phyloP scores from a whole-genome alignment of 129 eudicot genomes.

The Flaveria bidentis region DNA sequence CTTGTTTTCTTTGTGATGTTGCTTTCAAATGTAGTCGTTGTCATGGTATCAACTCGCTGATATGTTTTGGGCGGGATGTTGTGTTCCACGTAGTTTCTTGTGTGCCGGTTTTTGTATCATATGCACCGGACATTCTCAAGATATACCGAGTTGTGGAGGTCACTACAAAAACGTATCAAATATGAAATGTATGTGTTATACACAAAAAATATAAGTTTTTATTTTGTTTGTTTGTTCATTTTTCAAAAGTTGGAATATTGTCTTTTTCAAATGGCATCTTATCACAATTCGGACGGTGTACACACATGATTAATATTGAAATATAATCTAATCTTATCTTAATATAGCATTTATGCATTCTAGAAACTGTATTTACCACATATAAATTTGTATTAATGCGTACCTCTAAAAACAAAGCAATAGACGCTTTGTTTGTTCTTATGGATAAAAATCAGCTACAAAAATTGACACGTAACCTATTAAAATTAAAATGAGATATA shows the following conservation, averaged over 20 bases:
- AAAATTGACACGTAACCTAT: neutral
- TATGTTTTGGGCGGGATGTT: constrained; percentile 13
- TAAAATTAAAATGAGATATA: neutral
- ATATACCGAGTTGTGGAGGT: constrained; percentile 37
- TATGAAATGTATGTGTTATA: constrained; percentile 7
- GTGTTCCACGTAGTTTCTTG: constrained; percentile 24
- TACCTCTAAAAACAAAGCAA: neutral
- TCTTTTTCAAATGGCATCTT: constrained; percentile 41
- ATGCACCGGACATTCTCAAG: constrained; percentile 26
- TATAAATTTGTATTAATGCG: neutral
- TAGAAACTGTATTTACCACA: neutral
- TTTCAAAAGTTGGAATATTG: constrained; percentile 28
- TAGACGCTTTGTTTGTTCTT: neutral
- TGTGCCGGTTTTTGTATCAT: constrained; percentile 33
- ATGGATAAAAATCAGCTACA: too few relatives aligned
- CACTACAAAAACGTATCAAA: constrained; percentile 12
- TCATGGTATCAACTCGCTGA: neutral
- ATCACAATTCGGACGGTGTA: constrained; percentile 28
- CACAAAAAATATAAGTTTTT: constrained; percentile 28
- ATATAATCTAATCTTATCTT: constrained; percentile 8
- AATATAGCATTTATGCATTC: constrained; percentile 11
- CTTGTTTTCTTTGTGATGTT: neutral
- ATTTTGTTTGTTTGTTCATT: constrained; percentile 21
- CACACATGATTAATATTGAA: constrained; percentile 21
- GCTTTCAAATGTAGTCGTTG: neutral